phyloP scores from a whole-genome alignment of 1,284 basidiomycete genomes.

The Violaceomyces palustris region DNA sequence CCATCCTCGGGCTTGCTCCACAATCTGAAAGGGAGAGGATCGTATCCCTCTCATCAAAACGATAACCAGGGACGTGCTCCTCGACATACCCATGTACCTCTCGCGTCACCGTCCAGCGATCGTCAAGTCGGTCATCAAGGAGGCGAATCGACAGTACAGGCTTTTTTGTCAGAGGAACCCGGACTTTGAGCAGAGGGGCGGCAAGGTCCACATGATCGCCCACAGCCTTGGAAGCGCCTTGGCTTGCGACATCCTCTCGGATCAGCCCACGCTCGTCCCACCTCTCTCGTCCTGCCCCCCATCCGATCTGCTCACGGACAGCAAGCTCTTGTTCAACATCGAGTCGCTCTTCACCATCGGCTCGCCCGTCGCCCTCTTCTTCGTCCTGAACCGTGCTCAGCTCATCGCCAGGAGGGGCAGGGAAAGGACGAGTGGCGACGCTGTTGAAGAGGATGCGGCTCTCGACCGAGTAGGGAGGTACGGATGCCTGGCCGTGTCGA shows the following conservation, averaged over 20 bases:
- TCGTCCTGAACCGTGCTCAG: slow-evolving; percentile 59
- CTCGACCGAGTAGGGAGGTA: slow-evolving; percentile 57
- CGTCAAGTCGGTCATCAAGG: slow-evolving; percentile 56
- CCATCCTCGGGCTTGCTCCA: not conserved
- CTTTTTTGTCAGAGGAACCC: slow-evolving; percentile 60
- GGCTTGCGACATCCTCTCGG: slow-evolving; percentile 58
- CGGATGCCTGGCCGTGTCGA: slow-evolving; percentile 58
- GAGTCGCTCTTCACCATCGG: slow-evolving; percentile 58
- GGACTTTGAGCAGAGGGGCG: slow-evolving; percentile 50
- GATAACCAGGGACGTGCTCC: slow-evolving; percentile 51
- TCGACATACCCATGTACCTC: slow-evolving; percentile 56
- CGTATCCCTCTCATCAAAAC: slow-evolving; percentile 38
- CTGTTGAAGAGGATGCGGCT: slow-evolving; percentile 55
- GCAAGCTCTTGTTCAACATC: slow-evolving; percentile 53
- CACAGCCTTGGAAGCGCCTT: slow-evolving; percentile 59
- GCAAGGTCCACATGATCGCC: slow-evolving; percentile 55
- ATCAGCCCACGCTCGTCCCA: slow-evolving; percentile 61
- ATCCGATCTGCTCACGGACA: slow-evolving; percentile 1
- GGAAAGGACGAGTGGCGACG: slow-evolving; percentile 56
- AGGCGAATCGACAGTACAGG: slow-evolving; percentile 55
- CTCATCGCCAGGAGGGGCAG: slow-evolving; percentile 58
- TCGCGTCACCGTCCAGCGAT: slow-evolving; percentile 58
- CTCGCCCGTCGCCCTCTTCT: slow-evolving; percentile 59
- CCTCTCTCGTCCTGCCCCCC: not conserved
- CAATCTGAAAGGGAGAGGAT: slow-evolving; percentile 7